These are phyloP conservation scores for Rheum nobile DNA, from an alignment of 148 eudicot genomes.

Conservation along the genomic window DNA sequence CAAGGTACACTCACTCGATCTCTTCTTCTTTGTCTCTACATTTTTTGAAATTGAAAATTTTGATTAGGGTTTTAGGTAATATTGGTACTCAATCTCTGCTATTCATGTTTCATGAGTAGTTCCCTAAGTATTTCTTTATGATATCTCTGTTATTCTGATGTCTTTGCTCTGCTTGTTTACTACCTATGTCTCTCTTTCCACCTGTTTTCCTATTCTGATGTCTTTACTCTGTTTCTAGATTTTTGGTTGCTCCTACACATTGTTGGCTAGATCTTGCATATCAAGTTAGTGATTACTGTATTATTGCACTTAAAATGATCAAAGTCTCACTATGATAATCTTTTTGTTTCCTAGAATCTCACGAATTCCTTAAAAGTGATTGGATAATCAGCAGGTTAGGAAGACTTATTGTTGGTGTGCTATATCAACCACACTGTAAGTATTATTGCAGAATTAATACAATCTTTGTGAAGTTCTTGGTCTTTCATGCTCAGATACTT, in stretches of 20 bases:
- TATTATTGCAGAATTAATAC: neutral
- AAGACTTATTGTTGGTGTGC: constrained; percentile 67
- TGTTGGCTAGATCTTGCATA: neutral
- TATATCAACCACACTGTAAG: constrained; percentile 68
- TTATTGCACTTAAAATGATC: neutral
- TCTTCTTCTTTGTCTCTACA: too few relatives aligned
- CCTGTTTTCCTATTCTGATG: neutral
- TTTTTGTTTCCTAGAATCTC: constrained; percentile 27
- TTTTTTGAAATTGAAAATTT: too few relatives aligned
- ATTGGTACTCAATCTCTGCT: too few relatives aligned
- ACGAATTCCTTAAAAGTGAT: constrained; percentile 56
- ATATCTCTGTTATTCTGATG: too few relatives aligned
- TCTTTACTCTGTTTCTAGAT: too few relatives aligned
- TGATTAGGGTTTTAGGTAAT: too few relatives aligned
- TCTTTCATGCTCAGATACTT: neutral
- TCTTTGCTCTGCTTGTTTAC: neutral
- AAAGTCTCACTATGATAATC: neutral
- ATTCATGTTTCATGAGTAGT: too few relatives aligned
- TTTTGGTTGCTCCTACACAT: too few relatives aligned
- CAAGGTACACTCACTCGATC: too few relatives aligned
- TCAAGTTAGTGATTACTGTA: neutral
- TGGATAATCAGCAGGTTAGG: constrained; percentile 82
- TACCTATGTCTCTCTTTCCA: neutral
- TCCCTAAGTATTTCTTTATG: too few relatives aligned
- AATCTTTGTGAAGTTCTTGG: neutral